phyloP scores from a whole-genome alignment of 768 basidiomycete species.

The Pisolithus tinctorius region DNA sequence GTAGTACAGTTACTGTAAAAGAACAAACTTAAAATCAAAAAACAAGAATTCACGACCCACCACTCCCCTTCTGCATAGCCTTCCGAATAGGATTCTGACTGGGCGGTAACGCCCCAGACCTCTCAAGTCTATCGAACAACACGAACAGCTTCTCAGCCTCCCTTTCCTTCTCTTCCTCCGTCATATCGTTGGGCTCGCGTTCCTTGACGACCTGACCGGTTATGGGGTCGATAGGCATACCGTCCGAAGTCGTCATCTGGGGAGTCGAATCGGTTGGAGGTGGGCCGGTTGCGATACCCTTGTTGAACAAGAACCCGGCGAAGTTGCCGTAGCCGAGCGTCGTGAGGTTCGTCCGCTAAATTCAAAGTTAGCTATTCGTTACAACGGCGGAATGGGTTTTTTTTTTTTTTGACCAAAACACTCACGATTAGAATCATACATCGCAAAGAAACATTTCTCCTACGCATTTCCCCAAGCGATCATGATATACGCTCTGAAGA shows the following conservation, averaged over 20 bases:
- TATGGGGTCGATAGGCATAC: conserved; percentile 69
- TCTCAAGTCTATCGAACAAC: conserved; percentile 87
- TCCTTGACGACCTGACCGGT: conserved; percentile 61
- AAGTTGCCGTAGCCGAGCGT: conserved; percentile 92
- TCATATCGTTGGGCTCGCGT: conserved; percentile 55
- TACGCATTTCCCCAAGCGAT: conserved; percentile 62
- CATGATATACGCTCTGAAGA: conserved; percentile 66
- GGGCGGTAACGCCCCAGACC: conserved; percentile 58
- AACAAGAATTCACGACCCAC: background rate
- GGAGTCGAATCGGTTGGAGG: conserved; percentile 26
- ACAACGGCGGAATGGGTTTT: background rate
- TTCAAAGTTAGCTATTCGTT: background rate
- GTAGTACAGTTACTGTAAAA: no score
- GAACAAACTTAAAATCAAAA: no score
- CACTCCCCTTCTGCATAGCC: conserved; percentile 39
- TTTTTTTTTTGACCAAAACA: background rate
- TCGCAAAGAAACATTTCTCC: conserved; percentile 87
- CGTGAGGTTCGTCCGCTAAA: conserved; percentile 61
- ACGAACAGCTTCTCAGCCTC: conserved; percentile 92
- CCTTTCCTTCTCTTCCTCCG: conserved; percentile 88
- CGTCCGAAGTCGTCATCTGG: conserved; percentile 27
- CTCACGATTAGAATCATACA: conserved; percentile 72
- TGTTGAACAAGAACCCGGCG: conserved; percentile 89
- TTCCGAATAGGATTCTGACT: conserved; percentile 68
- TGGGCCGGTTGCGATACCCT: conserved; percentile 70